These are phyloP conservation scores for Sanghuangporus baumii DNA, from an alignment of 1,284 basidiomycete species.

Conservation along the genomic window DNA sequence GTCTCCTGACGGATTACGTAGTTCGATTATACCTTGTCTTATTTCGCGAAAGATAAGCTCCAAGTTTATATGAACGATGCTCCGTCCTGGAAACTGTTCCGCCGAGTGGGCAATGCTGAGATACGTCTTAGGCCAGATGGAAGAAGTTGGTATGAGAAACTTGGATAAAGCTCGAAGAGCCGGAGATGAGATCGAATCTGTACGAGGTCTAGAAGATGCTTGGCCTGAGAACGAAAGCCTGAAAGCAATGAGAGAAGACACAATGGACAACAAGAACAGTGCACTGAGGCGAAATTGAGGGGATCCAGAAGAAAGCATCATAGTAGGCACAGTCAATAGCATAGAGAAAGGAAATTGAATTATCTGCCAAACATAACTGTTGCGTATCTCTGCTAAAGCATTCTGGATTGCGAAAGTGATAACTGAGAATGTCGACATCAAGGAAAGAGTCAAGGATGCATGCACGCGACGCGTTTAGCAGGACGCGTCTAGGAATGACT, in stretches of 20 bases:
- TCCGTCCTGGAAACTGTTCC: not conserved
- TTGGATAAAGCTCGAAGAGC: conserved; percentile 10
- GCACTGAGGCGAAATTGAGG: not conserved
- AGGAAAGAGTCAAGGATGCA: not conserved
- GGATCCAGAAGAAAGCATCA: not conserved
- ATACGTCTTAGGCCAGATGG: conserved; percentile 13
- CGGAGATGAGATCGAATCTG: not conserved
- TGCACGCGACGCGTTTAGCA: not conserved
- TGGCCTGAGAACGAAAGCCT: not conserved
- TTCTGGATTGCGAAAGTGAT: not conserved
- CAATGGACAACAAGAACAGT: not conserved
- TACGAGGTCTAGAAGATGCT: not conserved
- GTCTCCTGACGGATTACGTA: conserved; percentile 6
- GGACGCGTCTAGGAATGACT: not conserved
- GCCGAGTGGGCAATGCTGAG: not conserved
- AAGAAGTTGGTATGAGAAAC: conserved; percentile 11
- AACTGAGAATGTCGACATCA: not conserved
- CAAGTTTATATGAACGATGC: not conserved
- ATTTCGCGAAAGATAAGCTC: conserved; percentile 4
- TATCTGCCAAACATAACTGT: not conserved
- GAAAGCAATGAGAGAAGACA: not conserved
- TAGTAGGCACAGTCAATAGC: not conserved
- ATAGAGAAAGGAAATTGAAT: not conserved
- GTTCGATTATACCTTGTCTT: conserved; percentile 7
- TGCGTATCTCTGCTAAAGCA: not conserved